phyloP scores from a whole-genome alignment of 495 filamentous ascomycete species.

The Lasiosphaeria miniovina region DNA sequence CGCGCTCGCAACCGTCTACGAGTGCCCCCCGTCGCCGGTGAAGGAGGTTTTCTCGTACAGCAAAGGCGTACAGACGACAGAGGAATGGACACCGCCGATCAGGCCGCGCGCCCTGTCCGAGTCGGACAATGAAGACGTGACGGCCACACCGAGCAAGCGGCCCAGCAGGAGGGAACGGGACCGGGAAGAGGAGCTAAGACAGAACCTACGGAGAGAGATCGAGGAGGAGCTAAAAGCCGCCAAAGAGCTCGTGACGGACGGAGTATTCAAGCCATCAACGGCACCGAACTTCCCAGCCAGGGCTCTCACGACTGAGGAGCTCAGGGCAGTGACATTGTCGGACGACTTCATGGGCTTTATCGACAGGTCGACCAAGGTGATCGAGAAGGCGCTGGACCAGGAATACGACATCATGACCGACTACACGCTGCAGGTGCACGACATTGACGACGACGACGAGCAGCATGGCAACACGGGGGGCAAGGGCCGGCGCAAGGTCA shows the following conservation, averaged over 20 bases:
- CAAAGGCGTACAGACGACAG: conserved; percentile 86
- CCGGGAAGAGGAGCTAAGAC: conserved; percentile 82
- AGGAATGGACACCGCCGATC: conserved; percentile 57
- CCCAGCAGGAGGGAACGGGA: conserved; percentile 72
- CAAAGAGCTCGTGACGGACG: conserved; percentile 54
- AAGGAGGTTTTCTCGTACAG: conserved; percentile 88
- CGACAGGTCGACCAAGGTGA: conserved; percentile 92
- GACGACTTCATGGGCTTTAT: conserved; percentile 94
- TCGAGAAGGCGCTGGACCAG: conserved; percentile 90
- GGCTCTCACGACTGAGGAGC: conserved; percentile 77
- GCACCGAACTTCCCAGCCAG: conserved; percentile 71
- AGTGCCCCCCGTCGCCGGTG: conserved; percentile 67
- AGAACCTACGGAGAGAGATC: conserved; percentile 82
- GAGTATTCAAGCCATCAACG: conserved; percentile 42
- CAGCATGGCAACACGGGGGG: conserved; percentile 65
- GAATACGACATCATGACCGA: conserved; percentile 92
- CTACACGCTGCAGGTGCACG: conserved; percentile 76
- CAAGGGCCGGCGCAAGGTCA: conserved; percentile 75
- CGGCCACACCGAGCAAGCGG: conserved; percentile 57
- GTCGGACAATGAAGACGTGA: conserved; percentile 54
- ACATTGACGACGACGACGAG: conserved; percentile 79
- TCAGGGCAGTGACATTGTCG: conserved; percentile 85
- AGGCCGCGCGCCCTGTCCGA: conserved; percentile 50
- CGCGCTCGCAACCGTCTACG: conserved; percentile 67
- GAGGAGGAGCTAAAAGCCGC: conserved; percentile 82